phyloP scores from a whole-genome alignment of 2,329 filamentous ascomycete species.

The Aureobasidium sp. region DNA sequence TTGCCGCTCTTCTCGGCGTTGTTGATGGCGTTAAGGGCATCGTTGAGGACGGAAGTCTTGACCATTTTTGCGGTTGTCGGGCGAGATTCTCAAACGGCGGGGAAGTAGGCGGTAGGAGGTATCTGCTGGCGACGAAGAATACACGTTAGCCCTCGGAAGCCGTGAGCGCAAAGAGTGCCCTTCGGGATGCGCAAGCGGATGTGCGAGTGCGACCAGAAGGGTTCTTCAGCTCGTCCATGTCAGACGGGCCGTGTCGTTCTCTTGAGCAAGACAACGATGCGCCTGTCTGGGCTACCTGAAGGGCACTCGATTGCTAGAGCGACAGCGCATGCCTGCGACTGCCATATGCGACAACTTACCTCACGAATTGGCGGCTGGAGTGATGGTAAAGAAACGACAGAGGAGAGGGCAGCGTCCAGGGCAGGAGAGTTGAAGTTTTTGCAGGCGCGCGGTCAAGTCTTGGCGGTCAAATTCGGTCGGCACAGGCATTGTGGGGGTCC shows the following conservation, averaged over 20 bases:
- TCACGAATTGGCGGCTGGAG: slow-evolving; percentile 16
- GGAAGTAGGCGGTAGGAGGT: slow-evolving; percentile 45
- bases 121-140: slow-evolving; percentile 35
- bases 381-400: background rate
- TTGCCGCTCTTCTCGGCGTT: slow-evolving; percentile 99
- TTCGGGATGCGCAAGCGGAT: slow-evolving; percentile 25
- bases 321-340: background rate
- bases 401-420: background rate
- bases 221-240: slow-evolving; percentile 58
- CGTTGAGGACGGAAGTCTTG: slow-evolving; percentile 98
- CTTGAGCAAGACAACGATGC: slow-evolving; percentile 27
- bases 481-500: slow-evolving; percentile 6
- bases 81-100: slow-evolving; percentile 72
- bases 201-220: slow-evolving; percentile 30
- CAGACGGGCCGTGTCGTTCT: slow-evolving; percentile 38
- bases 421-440: slow-evolving; percentile 13
- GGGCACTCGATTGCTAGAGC: slow-evolving; percentile 31
- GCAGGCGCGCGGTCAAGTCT: background rate
- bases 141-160: slow-evolving; percentile 55
- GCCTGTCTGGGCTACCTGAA: slow-evolving; percentile 42
- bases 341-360: slow-evolving; percentile 24
- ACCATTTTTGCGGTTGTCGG: slow-evolving; percentile 77
- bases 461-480: slow-evolving; percentile 2
- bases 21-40: slow-evolving; percentile 83
- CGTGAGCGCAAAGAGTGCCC: slow-evolving; percentile 63